phyloP scores from a whole-genome alignment of 345 rosid species.

The Laguncularia racemosa region DNA sequence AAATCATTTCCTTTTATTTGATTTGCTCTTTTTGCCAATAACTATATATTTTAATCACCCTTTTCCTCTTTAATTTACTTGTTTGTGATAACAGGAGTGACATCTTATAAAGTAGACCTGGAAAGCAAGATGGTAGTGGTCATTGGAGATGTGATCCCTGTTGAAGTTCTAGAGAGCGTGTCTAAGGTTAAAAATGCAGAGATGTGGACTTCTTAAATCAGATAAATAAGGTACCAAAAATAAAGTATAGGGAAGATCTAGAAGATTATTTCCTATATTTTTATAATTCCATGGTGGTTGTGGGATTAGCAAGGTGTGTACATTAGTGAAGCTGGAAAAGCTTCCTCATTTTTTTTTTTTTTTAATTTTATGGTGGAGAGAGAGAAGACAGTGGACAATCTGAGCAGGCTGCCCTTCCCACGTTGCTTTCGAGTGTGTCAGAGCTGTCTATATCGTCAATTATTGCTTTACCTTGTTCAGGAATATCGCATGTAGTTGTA shows the following conservation, averaged over 20 bases:
- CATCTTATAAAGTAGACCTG: slow-evolving; percentile 84
- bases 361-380: too few species aligned
- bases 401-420: too few species aligned
- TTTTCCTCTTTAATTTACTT: slow-evolving; percentile 6
- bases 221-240: background rate
- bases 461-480: too few species aligned
- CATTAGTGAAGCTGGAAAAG: too few species aligned
- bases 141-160: slow-evolving; percentile 66
- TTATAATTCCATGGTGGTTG: too few species aligned
- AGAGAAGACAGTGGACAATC: too few species aligned
- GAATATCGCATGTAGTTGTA: too few species aligned
- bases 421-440: too few species aligned
- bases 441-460: too few species aligned
- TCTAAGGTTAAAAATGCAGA: slow-evolving; percentile 77
- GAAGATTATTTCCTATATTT: background rate
- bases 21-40: background rate
- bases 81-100: slow-evolving; percentile 51
- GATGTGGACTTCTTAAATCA: slow-evolving; percentile 42
- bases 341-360: too few species aligned
- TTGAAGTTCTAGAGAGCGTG: slow-evolving; percentile 75
- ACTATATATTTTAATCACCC: background rate
- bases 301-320: too few species aligned
- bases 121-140: slow-evolving; percentile 85
- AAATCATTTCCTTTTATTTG: too few species aligned
- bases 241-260: background rate